A percentile compares a stretch with the other conserved stretches of the same genome.
Evolutionary conservation across 2,329 filamentous ascomycete species (phyloP).

Genomic region (Monilinia fructicola): DNA sequence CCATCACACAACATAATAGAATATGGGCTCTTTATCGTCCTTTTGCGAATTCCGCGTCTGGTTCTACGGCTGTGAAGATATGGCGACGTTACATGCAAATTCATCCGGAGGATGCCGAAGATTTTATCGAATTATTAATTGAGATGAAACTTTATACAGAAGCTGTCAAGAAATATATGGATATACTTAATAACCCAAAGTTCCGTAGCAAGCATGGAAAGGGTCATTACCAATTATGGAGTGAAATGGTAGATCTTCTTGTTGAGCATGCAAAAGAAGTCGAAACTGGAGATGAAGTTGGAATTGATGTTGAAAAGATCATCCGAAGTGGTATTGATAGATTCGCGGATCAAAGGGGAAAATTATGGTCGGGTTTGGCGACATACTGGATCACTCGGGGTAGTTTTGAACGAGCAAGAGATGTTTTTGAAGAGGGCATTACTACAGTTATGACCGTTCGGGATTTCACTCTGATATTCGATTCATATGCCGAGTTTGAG

Average conservation of each 20-base stretch:
- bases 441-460: slow-evolving; percentile 98
- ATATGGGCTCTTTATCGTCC: slow-evolving; percentile 91
- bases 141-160: slow-evolving; percentile 84
- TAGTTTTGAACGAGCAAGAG: slow-evolving; percentile 87
- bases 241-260: slow-evolving; percentile 91
- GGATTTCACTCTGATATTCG: slow-evolving; percentile 95
- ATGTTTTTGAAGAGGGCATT: slow-evolving; percentile 93
- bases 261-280: slow-evolving; percentile 88
- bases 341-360: slow-evolving; percentile 91
- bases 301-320: slow-evolving; percentile 88
- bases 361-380: slow-evolving; percentile 90
- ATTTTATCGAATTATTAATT: slow-evolving; percentile 86
- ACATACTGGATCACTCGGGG: slow-evolving; percentile 96
- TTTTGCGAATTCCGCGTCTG: slow-evolving; percentile 88
- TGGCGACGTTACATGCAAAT: slow-evolving; percentile 97
- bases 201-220: slow-evolving; percentile 94
- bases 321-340: slow-evolving; percentile 86
- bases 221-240: slow-evolving; percentile 95
- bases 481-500: slow-evolving; percentile 95
- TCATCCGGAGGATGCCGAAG: slow-evolving; percentile 91
- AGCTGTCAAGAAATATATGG: slow-evolving; percentile 86
- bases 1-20: slow-evolving; percentile 90
- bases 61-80: slow-evolving; percentile 85
- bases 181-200: slow-evolving; percentile 83
- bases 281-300: slow-evolving; percentile 74